A percentile compares a stretch with the other conserved stretches of the same genome.
phyloP scores from a whole-genome alignment of 768 basidiomycete species.

The Tulasnella sp. region DNA sequence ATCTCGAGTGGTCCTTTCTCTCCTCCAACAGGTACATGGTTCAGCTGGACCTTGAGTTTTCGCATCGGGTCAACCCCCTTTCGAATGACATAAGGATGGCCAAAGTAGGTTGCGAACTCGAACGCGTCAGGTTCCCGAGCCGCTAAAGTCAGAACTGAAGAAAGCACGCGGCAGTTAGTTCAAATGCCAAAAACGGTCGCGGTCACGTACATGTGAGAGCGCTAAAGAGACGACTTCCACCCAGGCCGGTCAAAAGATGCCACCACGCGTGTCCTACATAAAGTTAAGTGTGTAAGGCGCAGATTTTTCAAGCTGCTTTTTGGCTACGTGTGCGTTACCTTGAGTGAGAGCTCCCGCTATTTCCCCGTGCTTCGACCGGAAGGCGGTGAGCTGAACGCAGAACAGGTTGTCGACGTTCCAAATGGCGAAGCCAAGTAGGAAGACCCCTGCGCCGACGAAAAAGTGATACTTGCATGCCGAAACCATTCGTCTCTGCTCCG shows the following conservation, averaged over 20 bases:
- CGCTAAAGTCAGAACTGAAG: not conserved
- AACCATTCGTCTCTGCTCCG: not conserved
- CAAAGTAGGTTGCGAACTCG: not conserved
- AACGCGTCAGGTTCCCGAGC: not conserved
- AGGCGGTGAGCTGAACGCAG: conserved; percentile 21
- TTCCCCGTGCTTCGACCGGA: conserved; percentile 8
- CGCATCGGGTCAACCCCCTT: too few species aligned
- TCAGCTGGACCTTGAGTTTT: too few species aligned
- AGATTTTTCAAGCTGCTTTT: not conserved
- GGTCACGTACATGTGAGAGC: conserved; percentile 14
- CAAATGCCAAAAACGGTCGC: not conserved
- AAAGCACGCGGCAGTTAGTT: not conserved
- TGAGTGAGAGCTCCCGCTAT: conserved; percentile 15
- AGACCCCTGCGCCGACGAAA: conserved; percentile 22
- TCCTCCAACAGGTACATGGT: too few species aligned
- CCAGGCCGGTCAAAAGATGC: conserved; percentile 19
- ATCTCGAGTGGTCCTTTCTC: too few species aligned
- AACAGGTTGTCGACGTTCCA: conserved; percentile 33
- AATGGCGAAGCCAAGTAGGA: conserved; percentile 26
- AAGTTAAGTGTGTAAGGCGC: not conserved
- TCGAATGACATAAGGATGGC: too few species aligned
- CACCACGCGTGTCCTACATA: conserved; percentile 19
- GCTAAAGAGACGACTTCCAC: conserved; percentile 12
- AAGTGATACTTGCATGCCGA: conserved; percentile 20
- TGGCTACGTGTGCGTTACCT: not conserved